Evolutionary conservation across 768 basidiomycete species (phyloP).

Genomic region (Leccinellum albellum): DNA sequence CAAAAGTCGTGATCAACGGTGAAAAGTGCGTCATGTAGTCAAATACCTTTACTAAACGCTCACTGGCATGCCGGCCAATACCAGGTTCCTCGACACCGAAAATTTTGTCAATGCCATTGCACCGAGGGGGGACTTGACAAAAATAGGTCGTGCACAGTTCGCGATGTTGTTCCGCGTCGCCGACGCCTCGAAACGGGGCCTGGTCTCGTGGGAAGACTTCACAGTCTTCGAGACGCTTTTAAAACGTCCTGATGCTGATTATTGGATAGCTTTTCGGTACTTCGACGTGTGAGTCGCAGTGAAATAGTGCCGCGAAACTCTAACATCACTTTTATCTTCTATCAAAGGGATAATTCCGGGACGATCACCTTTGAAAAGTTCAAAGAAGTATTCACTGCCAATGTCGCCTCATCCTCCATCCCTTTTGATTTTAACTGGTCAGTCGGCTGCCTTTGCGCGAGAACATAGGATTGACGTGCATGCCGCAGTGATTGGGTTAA

Average conservation of each 20-base stretch:
- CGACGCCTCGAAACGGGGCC: conserved; percentile 68
- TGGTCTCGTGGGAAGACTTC: conserved; percentile 94
- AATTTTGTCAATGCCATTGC: conserved; percentile 96
- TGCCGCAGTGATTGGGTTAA: conserved; percentile 84
- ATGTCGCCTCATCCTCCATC: conserved; percentile 72
- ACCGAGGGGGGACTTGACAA: conserved; percentile 77
- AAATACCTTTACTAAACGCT: conserved; percentile 18
- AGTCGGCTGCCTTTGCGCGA: conserved; percentile 11
- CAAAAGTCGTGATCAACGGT: conserved; percentile 65
- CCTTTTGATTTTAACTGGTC: conserved; percentile 96
- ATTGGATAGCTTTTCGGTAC: conserved; percentile 94
- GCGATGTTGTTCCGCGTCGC: conserved; percentile 88
- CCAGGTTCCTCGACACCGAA: conserved; percentile 80
- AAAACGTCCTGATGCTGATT: conserved; percentile 94
- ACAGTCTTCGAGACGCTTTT: conserved; percentile 90
- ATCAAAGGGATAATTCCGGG: conserved; percentile 79
- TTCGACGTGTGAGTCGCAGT: conserved; percentile 80
- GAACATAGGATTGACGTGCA: conserved; percentile 3
- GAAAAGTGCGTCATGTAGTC: conserved; percentile 63
- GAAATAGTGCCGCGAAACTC: background rate
- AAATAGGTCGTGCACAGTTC: conserved; percentile 86
- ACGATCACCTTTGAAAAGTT: conserved; percentile 93
- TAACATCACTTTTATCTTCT: conserved; percentile 8
- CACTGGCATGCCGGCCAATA: conserved; percentile 7
- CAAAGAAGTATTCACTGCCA: conserved; percentile 84